Evolutionary conservation across 768 basidiomycete species (phyloP).

Genomic region (Boletus subparvulus): DNA sequence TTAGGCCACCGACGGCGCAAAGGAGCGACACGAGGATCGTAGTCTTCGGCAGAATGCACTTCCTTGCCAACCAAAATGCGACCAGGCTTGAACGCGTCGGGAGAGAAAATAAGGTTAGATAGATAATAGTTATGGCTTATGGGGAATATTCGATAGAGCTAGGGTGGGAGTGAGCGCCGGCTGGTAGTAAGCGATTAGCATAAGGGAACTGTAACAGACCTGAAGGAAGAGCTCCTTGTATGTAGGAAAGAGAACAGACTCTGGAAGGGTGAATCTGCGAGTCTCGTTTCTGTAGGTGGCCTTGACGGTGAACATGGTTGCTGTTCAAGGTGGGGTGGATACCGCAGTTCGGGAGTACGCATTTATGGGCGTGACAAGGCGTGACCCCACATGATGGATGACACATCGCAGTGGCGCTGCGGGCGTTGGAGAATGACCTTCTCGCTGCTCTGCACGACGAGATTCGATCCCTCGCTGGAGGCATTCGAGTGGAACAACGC

Average conservation of each 20-base stretch:
- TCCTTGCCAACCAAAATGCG: conserved; percentile 64
- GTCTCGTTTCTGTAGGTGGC: conserved; percentile 72
- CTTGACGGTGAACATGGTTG: conserved; percentile 72
- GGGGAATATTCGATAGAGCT: conserved; percentile 75
- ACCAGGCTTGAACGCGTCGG: conserved; percentile 49
- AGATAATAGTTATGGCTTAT: conserved; percentile 59
- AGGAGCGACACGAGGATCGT: conserved; percentile 47
- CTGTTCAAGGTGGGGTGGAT: conserved; percentile 16
- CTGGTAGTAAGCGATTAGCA: neutral
- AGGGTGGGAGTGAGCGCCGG: conserved; percentile 22
- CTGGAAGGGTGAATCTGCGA: conserved; percentile 60
- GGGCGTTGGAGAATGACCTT: conserved; percentile 9
- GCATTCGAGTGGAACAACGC: conserved; percentile 58
- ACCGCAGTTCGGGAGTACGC: conserved; percentile 14
- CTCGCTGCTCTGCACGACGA: conserved; percentile 51
- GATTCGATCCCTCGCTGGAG: conserved; percentile 55
- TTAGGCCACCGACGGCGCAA: conserved; percentile 56
- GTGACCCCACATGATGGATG: conserved; percentile 17
- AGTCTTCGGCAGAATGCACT: conserved; percentile 59
- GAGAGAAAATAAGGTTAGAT: conserved; percentile 68
- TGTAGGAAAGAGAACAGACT: conserved; percentile 55
- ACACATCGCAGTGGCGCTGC: neutral
- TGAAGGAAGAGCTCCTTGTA: conserved; percentile 61
- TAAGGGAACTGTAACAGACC: conserved; percentile 41
- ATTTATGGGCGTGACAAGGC: conserved; percentile 25